Conservation (phyloP, 164 flowering plant species). For the Santalum album region DNA sequence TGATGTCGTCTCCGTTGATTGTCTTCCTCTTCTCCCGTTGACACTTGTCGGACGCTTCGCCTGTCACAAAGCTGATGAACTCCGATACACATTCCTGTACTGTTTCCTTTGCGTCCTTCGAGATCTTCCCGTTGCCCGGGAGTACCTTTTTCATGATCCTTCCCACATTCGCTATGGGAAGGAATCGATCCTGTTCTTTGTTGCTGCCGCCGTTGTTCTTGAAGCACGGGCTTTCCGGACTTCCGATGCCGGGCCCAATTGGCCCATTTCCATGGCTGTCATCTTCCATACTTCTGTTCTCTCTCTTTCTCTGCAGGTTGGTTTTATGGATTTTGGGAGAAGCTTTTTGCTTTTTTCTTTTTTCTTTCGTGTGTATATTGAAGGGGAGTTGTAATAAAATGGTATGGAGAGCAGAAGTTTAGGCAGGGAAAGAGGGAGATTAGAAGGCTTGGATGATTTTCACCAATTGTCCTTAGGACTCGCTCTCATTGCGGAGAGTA, state of each 20-base stretch:
- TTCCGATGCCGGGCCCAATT: slow-evolving; percentile 4
- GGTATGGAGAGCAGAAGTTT: slow-evolving; percentile 18
- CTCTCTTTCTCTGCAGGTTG: too few species aligned
- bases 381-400: slow-evolving; percentile 2
- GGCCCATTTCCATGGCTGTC: slow-evolving; percentile 21
- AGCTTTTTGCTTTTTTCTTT: too few species aligned
- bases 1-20: slow-evolving; percentile 41
- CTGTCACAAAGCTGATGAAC: slow-evolving; percentile 54
- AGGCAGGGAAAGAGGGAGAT: slow-evolving; percentile 24
- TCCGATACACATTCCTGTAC: slow-evolving; percentile 63
- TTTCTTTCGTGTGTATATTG: too few species aligned
- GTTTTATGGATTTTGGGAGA: background rate
- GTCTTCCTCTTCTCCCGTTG: slow-evolving; percentile 51
- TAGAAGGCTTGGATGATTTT: slow-evolving; percentile 12
- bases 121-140: slow-evolving; percentile 47
- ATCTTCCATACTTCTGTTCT: too few species aligned
- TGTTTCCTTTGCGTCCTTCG: slow-evolving; percentile 51
- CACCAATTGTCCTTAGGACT: slow-evolving; percentile 18
- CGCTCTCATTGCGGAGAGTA: slow-evolving; percentile 19
- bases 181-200: slow-evolving; percentile 34
- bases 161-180: slow-evolving; percentile 50
- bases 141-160: slow-evolving; percentile 50
- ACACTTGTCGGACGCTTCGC: slow-evolving; percentile 53
- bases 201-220: slow-evolving; percentile 14
- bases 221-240: slow-evolving; percentile 26